Conservation (phyloP, 2,329 filamentous ascomycete genomes). For the Xenosphaeropsis pyriputrescens region DNA sequence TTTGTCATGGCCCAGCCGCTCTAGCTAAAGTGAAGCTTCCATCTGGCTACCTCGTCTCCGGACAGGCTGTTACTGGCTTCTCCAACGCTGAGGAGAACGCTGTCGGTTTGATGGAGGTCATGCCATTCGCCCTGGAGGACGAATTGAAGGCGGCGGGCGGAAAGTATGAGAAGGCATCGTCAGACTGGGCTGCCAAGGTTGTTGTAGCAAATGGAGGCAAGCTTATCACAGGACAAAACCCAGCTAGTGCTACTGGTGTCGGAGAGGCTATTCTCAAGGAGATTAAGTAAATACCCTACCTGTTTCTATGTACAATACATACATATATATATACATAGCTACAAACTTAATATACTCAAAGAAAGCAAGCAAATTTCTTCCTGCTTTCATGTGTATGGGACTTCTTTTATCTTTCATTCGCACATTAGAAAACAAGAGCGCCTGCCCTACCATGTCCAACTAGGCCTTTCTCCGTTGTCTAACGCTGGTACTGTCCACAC, state of each 20-base stretch:
- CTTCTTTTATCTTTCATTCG: too few relatives aligned
- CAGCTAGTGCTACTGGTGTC: constrained; percentile 22
- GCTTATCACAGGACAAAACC: constrained; percentile 29
- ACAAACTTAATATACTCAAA: too few relatives aligned
- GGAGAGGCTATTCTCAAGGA: constrained; percentile 22
- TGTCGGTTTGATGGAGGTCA: constrained; percentile 20
- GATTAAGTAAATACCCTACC: constrained; percentile 1
- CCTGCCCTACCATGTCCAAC: too few relatives aligned
- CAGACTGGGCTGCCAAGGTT: constrained; percentile 23
- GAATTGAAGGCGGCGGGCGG: constrained; percentile 34
- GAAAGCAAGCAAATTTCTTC: too few relatives aligned
- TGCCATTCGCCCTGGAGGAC: constrained; percentile 46
- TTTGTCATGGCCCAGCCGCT: constrained; percentile 52
- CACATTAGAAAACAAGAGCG: too few relatives aligned
- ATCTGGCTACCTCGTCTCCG: constrained; percentile 34
- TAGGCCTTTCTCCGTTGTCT: constrained; percentile 11
- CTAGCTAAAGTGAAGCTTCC: constrained; percentile 37
- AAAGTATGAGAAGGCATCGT: constrained; percentile 37
- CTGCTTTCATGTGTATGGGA: too few relatives aligned
- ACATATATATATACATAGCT: too few relatives aligned
- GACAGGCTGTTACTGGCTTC: constrained; percentile 42
- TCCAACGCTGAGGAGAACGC: constrained; percentile 37
- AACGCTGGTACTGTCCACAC: constrained; percentile 16
- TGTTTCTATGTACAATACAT: too few relatives aligned
- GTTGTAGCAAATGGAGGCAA: constrained; percentile 17